These are phyloP conservation scores for Exophiala oligosperma DNA, from an alignment of 2,329 filamentous ascomycete genomes.

Conservation along the genomic window DNA sequence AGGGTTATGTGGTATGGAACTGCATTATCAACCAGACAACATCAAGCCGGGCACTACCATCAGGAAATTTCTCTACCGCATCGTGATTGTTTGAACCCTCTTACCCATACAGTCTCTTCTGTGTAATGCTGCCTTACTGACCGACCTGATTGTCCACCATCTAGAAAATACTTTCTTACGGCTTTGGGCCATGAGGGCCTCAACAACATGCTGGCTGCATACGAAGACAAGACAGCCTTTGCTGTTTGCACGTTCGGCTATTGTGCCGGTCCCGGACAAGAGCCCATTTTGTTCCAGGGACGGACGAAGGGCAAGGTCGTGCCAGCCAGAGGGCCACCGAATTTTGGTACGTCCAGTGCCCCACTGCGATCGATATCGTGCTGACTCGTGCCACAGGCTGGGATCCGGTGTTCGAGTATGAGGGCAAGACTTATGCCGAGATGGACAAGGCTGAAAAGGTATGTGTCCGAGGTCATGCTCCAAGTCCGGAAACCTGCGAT, in stretches of 20 bases:
- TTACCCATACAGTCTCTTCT: neutral
- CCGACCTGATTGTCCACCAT: neutral
- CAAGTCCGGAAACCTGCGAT: no score
- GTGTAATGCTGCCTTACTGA: neutral
- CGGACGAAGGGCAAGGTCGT: conserved; percentile 86
- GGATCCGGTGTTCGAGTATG: conserved; percentile 94
- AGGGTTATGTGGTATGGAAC: no score
- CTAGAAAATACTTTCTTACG: conserved; percentile 90
- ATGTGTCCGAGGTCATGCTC: conserved; percentile 32
- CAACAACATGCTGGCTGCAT: conserved; percentile 85
- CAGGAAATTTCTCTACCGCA: no score
- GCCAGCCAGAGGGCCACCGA: conserved; percentile 71
- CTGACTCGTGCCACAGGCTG: conserved; percentile 62
- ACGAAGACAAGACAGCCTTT: conserved; percentile 86
- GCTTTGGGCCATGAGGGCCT: conserved; percentile 79
- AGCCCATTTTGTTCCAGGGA: conserved; percentile 88
- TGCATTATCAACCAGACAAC: no score
- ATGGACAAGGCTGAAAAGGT: conserved; percentile 94
- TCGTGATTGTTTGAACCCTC: neutral
- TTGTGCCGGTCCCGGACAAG: conserved; percentile 77
- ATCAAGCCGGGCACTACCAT: no score
- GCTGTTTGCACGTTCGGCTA: conserved; percentile 97
- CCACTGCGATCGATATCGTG: neutral
- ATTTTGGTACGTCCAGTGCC: conserved; percentile 67
- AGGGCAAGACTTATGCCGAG: conserved; percentile 90